These are phyloP conservation scores for Penicillium sp. DNA, from an alignment of 2,329 filamentous ascomycete genomes.

Conservation along the genomic window DNA sequence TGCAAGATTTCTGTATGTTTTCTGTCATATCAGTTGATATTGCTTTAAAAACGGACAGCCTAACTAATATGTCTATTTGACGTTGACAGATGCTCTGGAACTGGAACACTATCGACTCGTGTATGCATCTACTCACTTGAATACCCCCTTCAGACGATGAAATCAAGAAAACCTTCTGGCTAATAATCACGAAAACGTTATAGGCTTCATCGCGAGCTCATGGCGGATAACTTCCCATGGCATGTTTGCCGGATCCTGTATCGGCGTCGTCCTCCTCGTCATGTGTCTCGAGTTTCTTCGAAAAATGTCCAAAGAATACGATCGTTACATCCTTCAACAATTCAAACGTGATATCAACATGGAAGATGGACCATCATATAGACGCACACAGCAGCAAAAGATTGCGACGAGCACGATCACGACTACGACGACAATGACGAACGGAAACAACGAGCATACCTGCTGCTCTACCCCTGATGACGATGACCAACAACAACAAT, in stretches of 20 bases:
- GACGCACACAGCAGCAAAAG: background rate
- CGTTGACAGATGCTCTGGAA: constrained; percentile 71
- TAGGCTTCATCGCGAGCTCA: constrained; percentile 62
- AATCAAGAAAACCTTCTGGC: background rate
- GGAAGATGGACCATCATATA: background rate
- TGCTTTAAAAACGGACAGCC: background rate
- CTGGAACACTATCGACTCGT: constrained; percentile 68
- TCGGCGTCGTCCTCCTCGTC: constrained; percentile 72
- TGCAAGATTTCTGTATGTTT: constrained; percentile 31
- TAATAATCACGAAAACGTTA: background rate
- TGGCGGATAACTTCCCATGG: constrained; percentile 68
- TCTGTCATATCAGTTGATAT: background rate
- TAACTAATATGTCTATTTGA: background rate
- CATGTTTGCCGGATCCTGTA: constrained; percentile 76
- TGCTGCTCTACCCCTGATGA: background rate
- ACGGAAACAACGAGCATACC: background rate
- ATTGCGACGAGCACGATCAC: background rate
- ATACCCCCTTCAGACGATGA: background rate
- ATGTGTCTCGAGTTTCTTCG: constrained; percentile 69
- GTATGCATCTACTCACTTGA: constrained; percentile 20
- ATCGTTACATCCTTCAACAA: constrained; percentile 57
- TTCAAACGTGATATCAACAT: constrained; percentile 25
- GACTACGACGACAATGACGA: background rate
- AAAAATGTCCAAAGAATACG: constrained; percentile 67
- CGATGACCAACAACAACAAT: background rate